Evolutionary conservation across 2,329 filamentous ascomycete species (phyloP).

Genomic region (Hawksworthiomyces lignivorus): DNA sequence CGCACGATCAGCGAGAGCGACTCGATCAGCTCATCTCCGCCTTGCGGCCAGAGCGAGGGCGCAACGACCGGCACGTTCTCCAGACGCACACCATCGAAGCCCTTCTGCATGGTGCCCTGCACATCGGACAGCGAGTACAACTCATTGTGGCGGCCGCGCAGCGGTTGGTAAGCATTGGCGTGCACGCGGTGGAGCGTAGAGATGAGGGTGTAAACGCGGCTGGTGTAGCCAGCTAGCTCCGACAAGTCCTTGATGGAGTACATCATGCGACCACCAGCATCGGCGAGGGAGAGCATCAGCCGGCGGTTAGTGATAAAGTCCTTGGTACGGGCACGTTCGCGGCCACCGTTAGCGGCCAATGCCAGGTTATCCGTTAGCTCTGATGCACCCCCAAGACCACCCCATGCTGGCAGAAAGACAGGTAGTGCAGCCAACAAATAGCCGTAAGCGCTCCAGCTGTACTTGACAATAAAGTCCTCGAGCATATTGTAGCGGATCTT

Average conservation of each 20-base stretch:
- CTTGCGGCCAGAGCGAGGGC: conserved; percentile 77
- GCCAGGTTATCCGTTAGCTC: conserved; percentile 47
- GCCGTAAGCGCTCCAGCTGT: conserved; percentile 96
- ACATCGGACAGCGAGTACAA: conserved; percentile 85
- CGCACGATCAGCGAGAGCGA: conserved; percentile 84
- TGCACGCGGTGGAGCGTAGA: conserved; percentile 91
- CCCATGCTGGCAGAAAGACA: conserved; percentile 91
- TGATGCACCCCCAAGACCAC: conserved; percentile 66
- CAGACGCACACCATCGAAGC: conserved; percentile 87
- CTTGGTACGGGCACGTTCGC: conserved; percentile 85
- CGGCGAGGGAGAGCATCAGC: conserved; percentile 92
- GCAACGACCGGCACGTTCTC: conserved; percentile 92
- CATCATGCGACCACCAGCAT: conserved; percentile 98
- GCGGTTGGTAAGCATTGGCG: conserved; percentile 70
- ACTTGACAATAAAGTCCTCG: conserved; percentile 96
- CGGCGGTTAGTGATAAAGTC: conserved; percentile 99
- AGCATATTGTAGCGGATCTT: conserved; percentile 99
- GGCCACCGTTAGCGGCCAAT: conserved; percentile 20
- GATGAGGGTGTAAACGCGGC: conserved; percentile 89
- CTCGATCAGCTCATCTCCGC: conserved; percentile 85
- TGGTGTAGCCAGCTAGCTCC: conserved; percentile 92
- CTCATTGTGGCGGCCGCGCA: conserved; percentile 62
- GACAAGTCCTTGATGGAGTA: conserved; percentile 98
- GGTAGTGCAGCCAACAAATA: conserved; percentile 90
- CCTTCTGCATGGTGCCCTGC: conserved; percentile 87